These are phyloP conservation scores for Tuber aestivum DNA, from an alignment of 495 filamentous ascomycete genomes.

Conservation along the genomic window DNA sequence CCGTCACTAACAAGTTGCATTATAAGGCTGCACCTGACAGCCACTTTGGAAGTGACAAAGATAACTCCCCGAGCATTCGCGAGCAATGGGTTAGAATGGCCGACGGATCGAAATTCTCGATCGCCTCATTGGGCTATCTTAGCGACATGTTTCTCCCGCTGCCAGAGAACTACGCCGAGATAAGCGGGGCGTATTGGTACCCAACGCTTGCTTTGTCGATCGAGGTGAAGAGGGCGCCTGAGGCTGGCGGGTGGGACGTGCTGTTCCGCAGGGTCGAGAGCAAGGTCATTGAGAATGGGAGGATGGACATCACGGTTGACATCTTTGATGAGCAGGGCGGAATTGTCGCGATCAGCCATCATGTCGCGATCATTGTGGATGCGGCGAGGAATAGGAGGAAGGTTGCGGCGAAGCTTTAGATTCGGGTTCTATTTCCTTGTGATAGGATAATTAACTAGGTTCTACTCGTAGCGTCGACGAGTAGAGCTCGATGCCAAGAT, in stretches of 20 bases:
- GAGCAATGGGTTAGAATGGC: conserved; percentile 37
- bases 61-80: conserved; percentile 10
- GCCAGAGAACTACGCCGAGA: conserved; percentile 39
- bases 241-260: conserved; percentile 58
- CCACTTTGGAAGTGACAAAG: conserved; percentile 10
- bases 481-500: neutral
- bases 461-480: neutral
- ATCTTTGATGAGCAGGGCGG: conserved; percentile 55
- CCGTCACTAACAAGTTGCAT: conserved; percentile 17
- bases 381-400: conserved; percentile 49
- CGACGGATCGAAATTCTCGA: conserved; percentile 18
- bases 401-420: neutral
- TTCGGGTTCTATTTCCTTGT: neutral
- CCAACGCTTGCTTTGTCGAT: conserved; percentile 67
- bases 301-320: conserved; percentile 60
- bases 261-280: conserved; percentile 55
- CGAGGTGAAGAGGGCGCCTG: conserved; percentile 60
- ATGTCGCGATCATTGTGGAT: conserved; percentile 57
- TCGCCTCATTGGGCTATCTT: conserved; percentile 19
- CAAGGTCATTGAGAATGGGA: conserved; percentile 56
- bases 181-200: conserved; percentile 57
- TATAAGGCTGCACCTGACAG: conserved; percentile 12
- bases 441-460: no score
- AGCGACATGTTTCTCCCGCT: conserved; percentile 33
- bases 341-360: conserved; percentile 57